phyloP scores from a whole-genome alignment of 2,329 filamentous ascomycete genomes.

The Aspergillus cejpii region DNA sequence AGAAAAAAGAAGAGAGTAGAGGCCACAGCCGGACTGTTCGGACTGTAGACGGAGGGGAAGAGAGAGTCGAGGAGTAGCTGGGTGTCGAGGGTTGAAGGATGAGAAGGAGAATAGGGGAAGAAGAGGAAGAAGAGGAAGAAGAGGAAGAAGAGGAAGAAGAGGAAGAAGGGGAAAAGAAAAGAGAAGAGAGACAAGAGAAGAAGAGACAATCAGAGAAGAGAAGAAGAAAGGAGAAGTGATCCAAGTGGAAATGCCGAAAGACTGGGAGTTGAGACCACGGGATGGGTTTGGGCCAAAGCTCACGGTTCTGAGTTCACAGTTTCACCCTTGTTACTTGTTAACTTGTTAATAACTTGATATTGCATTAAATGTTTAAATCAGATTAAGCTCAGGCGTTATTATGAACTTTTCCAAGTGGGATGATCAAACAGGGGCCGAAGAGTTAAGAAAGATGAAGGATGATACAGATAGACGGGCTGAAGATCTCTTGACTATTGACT shows the following conservation, averaged over 20 bases:
- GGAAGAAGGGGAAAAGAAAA: constrained; percentile 14
- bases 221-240: neutral
- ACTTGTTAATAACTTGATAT: no score
- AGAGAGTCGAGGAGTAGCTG: neutral
- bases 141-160: constrained; percentile 7
- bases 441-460: neutral
- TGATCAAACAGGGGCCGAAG: neutral
- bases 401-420: neutral
- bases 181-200: neutral
- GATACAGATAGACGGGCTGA: no score
- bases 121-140: constrained; percentile 3
- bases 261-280: constrained; percentile 6
- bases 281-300: constrained; percentile 3
- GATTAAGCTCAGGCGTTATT: neutral
- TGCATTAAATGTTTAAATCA: neutral
- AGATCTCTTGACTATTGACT: no score
- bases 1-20: constrained; percentile 4
- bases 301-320: no score
- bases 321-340: no score
- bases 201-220: neutral
- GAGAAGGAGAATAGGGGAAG: constrained; percentile 5
- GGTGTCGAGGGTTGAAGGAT: constrained; percentile 9
- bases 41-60: neutral
- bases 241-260: constrained; percentile 6
- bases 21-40: constrained; percentile 12